Base-by-base conservation (phyloP, 306 rosid species). In the Vachellia collinsii region DNA sequence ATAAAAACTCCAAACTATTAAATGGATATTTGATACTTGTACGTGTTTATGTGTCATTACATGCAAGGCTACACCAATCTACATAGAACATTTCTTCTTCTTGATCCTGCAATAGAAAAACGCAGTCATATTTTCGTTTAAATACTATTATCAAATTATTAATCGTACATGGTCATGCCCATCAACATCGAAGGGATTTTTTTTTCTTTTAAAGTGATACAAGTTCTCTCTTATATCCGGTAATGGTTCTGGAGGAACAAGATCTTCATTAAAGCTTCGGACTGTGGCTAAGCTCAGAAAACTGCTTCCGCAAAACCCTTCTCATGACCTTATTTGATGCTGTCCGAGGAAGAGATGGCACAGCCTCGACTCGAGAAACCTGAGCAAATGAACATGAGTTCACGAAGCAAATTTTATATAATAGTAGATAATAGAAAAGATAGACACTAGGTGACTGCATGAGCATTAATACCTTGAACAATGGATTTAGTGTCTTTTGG, bases 251-350 rank as follows among this genome's bases (percentile, higher is more conserved):
- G 34, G 50, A 67, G 6, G 72, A 41, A 39, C 11, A 25, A 73
- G 9, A 53, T 2, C 1, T 36, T 13, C 17, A 11, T 89, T 56
- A 94, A 19, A 94, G 89, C 89, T 85, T 92, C 41, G 97, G 83
- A 77, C 76, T 82, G 65, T 81, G 89, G 81, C 80, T 83, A 72
- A 19, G 43, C 69, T 88, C 86, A 19, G 83, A 29, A 51, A 92
- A 79, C 78, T 93, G 95, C 86, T 87, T 85, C 46, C 95, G 81
- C 90, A 94, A 82, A 83, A 93, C 79, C 91, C 99, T 87, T 91
- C 99, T 88, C 99, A 94, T 90, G 22, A 94, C 97, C 86, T 94
- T 94, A 85, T 94, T 94, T 56, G 97, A 81, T 25, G 97, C 97
- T 6, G 99, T 94, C 85, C 99, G 87, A 14, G 99, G 99, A 83